A percentile compares a stretch with the other conserved stretches of the same genome.
phyloP scores from a whole-genome alignment of 331 rosid species.

The Quercus lobata region DNA sequence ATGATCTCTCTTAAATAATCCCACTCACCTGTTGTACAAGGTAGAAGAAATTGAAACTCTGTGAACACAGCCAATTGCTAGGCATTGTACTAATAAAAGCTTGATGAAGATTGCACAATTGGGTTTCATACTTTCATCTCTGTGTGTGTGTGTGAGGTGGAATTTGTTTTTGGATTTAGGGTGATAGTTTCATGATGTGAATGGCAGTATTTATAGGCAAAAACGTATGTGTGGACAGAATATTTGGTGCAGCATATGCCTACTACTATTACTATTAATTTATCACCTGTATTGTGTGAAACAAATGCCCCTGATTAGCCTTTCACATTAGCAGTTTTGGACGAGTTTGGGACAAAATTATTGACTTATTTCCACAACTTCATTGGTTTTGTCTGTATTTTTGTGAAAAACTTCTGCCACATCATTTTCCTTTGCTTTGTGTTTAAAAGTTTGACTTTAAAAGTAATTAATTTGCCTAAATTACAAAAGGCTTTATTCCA shows the following conservation, averaged over 20 bases:
- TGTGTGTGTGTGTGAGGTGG: background rate
- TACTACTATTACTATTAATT: background rate
- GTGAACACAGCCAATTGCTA: constrained; percentile 33
- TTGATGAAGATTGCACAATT: constrained; percentile 14
- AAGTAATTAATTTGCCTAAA: too few species aligned
- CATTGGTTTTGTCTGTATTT: too few species aligned
- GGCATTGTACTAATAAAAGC: constrained; percentile 31
- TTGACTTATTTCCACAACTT: too few species aligned
- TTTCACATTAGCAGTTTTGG: too few species aligned
- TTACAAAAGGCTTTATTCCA: too few species aligned
- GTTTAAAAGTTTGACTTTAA: too few species aligned
- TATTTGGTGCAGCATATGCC: constrained; percentile 9
- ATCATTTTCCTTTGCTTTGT: too few species aligned
- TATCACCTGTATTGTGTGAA: too few species aligned
- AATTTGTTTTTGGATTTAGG: background rate
- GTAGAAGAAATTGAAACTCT: constrained; percentile 57
- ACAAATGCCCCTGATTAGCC: too few species aligned
- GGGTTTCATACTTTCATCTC: constrained; percentile 19
- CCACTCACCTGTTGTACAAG: constrained; percentile 38
- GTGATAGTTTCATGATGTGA: background rate
- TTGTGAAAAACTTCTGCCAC: too few species aligned
- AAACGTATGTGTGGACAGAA: background rate
- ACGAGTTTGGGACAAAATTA: too few species aligned
- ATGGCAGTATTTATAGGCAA: constrained; percentile 22
- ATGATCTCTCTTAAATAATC: background rate